Conservation (phyloP, 2,329 filamentous ascomycete species). For the Claviceps citrina region DNA sequence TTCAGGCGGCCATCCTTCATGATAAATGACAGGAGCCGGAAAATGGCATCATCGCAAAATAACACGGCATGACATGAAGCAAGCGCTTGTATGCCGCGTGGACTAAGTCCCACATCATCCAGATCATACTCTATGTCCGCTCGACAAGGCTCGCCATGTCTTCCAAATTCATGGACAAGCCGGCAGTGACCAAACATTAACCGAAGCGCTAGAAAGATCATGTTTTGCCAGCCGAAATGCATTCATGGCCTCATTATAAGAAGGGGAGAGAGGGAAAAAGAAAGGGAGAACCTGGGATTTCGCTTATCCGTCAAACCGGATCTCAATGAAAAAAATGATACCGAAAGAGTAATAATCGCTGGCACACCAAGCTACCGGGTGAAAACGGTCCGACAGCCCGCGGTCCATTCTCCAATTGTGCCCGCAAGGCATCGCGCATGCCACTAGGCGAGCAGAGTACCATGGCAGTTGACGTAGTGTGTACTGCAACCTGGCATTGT, state of each 20-base stretch:
- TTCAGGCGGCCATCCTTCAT: too few species aligned
- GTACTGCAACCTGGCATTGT: constrained; percentile 2
- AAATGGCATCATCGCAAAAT: background rate
- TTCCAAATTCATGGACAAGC: constrained; percentile 3
- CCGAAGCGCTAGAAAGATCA: constrained; percentile 3
- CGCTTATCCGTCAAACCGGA: constrained; percentile 10
- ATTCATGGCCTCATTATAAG: constrained; percentile 20
- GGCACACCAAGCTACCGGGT: background rate
- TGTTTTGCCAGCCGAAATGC: constrained; percentile 2
- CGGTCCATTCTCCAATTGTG: background rate
- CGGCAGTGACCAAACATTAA: background rate
- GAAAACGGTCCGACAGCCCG: background rate
- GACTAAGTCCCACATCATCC: constrained; percentile 3
- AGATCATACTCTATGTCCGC: constrained; percentile 3
- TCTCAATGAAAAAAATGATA: background rate
- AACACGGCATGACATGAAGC: too few species aligned
- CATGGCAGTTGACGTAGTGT: background rate
- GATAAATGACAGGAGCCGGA: background rate
- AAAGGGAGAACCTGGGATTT: constrained; percentile 15
- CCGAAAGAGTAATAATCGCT: background rate
- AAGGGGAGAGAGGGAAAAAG: constrained; percentile 1
- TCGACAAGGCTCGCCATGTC: constrained; percentile 5
- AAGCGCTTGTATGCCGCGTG: constrained; percentile 3
- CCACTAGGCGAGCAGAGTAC: background rate
- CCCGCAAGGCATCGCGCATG: background rate